Base-by-base conservation (phyloP, 345 rosid genomes). In the Litchi chinensis region DNA sequence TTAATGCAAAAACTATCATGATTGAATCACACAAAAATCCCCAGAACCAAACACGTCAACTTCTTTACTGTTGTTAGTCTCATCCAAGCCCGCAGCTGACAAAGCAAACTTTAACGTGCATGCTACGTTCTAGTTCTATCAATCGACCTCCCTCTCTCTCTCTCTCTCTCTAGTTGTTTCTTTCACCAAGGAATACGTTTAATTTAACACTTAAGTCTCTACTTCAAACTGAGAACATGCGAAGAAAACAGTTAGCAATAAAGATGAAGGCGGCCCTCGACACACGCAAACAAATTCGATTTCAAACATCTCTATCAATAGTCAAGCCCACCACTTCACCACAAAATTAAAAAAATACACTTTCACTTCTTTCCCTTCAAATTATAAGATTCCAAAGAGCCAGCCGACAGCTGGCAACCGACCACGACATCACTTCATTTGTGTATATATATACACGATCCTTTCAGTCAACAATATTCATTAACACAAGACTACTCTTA, bases 221-320 rank as follows among this genome's bases (percentile, higher is more conserved):
- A 3, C 37, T 32, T 2, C 2, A 0, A 62, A 8, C 24, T 22
- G 12, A 0, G 22, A 19, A 44, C 50, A 15, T 39, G 65, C 28
- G 16, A 26, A 21, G 41, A 43, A 80, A 46, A 28, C 63, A 62
- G 39, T 77, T 10, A 21, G 19, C 43, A 82, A 71, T 24, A 68
- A n/a, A 73, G 70, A 70, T 63, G 37, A 82, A 71, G 86, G 85
- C 81, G 82, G 84, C 88, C 85, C 80, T 66, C 26, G 72, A 67
- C 68, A 26, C 8, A 40, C 32, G 28, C 40, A 73, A 1, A 56
- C 40, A 9, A 37, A 37, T 22, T 54, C 64, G 32, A 46, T 46
- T 46, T 46, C 12, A 8, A 66, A 73, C 10, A 59, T 76, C 76
- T 62, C 37, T 78, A 63, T 78, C 65, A 9, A n/a, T 4, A 60